Conservation (phyloP, 257 asterid species). For the Voacanga thouarsii region DNA sequence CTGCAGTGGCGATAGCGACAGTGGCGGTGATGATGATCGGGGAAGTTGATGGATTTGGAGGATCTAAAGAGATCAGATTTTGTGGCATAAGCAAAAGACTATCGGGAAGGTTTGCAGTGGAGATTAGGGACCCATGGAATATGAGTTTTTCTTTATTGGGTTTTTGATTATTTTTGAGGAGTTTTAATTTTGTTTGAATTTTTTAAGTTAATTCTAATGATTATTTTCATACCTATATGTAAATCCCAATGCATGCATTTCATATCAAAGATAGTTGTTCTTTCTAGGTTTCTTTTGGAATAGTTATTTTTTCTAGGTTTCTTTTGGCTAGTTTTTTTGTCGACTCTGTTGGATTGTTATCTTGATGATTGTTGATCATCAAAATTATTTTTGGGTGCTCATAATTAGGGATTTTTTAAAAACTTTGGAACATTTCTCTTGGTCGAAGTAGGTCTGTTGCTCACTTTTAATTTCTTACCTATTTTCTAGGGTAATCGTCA, state of each 20-base stretch:
- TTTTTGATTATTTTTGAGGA: no score
- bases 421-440: background rate
- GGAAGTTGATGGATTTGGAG: no score
- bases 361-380: slow-evolving; percentile 38
- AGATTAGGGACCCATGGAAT: no score
- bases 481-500: slow-evolving; percentile 26
- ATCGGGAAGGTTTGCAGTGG: no score
- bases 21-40: no score
- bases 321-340: no score
- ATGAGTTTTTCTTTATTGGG: slow-evolving; percentile 13
- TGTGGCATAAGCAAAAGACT: no score
- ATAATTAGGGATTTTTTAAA: slow-evolving; percentile 35
- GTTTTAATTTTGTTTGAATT: background rate
- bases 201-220: slow-evolving; percentile 10
- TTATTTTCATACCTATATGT: background rate
- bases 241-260: slow-evolving; percentile 32
- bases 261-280: slow-evolving; percentile 6
- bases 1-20: no score
- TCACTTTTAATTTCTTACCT: background rate
- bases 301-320: no score
- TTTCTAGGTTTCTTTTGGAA: no score
- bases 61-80: no score
- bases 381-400: background rate
- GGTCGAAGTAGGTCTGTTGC: background rate
- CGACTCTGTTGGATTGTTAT: slow-evolving; percentile 9